Conservation (phyloP, 306 rosid genomes). For the Pterocarpus santalinus region DNA sequence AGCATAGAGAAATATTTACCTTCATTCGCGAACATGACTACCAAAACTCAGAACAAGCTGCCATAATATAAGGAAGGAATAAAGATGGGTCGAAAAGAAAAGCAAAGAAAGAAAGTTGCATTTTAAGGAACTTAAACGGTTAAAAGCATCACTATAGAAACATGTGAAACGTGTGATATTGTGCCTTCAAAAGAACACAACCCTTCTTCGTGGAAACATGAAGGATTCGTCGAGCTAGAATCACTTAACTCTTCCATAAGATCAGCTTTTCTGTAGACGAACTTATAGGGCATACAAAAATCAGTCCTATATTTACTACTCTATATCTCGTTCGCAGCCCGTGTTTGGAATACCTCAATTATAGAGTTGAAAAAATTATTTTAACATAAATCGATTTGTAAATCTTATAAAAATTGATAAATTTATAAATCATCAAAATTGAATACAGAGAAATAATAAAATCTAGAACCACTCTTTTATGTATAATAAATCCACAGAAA, state of each 20-base stretch:
- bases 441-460: too few species aligned
- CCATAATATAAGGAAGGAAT: neutral
- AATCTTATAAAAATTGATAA: too few species aligned
- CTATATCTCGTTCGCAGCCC: neutral
- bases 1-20: too few species aligned
- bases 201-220: neutral
- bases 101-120: neutral
- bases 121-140: neutral
- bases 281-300: neutral
- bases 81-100: neutral
- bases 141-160: neutral
- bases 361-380: too few species aligned
- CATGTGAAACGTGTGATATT: neutral
- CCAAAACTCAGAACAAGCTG: neutral
- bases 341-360: neutral
- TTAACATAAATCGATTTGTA: too few species aligned
- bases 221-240: neutral
- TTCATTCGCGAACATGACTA: neutral
- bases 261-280: neutral
- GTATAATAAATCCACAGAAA: neutral
- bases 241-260: neutral
- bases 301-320: too few species aligned
- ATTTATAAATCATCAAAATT: too few species aligned
- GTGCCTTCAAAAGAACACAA: too few species aligned
- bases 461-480: slow-evolving; percentile 7